phyloP scores from a whole-genome alignment of 1,139 yeast species.

The Pneumocystis canis region DNA sequence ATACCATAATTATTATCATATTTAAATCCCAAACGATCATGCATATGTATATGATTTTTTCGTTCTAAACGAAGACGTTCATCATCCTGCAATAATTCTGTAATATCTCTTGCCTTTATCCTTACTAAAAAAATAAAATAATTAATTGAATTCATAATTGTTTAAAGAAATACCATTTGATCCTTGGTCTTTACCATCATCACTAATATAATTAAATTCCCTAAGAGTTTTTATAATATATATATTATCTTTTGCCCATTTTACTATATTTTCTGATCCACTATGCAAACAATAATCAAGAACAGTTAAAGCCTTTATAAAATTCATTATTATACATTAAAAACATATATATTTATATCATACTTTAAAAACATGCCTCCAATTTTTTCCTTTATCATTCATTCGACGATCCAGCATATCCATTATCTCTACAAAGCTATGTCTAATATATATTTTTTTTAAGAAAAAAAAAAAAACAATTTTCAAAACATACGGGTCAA shows the following conservation, averaged over 20 bases:
- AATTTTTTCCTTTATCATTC: constrained; percentile 92
- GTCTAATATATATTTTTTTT: constrained; percentile 21
- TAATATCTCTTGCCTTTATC: constrained; percentile 82
- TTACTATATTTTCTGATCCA: constrained; percentile 83
- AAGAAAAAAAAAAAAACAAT: neutral
- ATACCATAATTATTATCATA: constrained; percentile 4
- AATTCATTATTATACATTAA: neutral
- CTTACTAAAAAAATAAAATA: constrained; percentile 35
- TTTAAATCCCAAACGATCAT: constrained; percentile 14
- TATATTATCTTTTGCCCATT: constrained; percentile 86
- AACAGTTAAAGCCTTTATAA: constrained; percentile 47
- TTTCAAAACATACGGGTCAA: constrained; percentile 33
- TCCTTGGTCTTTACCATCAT: constrained; percentile 72
- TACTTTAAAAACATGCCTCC: constrained; percentile 88
- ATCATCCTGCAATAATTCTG: constrained; percentile 63
- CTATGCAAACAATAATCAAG: constrained; percentile 74
- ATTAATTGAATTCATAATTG: neutral
- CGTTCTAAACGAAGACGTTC: constrained; percentile 72
- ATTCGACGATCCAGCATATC: constrained; percentile 88
- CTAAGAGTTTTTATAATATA: constrained; percentile 81
- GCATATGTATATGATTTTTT: constrained; percentile 17
- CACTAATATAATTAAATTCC: constrained; percentile 79
- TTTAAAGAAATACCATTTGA: constrained; percentile 32
- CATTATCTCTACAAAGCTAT: constrained; percentile 81
- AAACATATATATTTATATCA: neutral